Base-by-base conservation (phyloP, 495 filamentous ascomycete genomes). In the Lasiosphaeria ovina region DNA sequence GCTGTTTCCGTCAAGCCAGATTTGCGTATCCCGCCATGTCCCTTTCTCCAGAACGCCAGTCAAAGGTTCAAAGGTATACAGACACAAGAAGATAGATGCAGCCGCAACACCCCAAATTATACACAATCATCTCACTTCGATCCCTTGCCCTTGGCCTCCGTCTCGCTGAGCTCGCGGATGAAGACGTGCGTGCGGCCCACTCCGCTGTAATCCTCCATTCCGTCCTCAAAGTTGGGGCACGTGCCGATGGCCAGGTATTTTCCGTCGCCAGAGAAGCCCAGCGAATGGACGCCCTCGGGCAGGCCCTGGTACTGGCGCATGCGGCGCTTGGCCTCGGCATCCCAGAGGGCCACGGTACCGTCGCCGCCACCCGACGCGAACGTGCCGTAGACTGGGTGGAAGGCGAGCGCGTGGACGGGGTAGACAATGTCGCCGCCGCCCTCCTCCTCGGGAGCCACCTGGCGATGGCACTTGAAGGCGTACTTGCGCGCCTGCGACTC, bases 401-500 rank as follows among this genome's bases (percentile, higher is more conserved):
- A 98, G 0, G 91, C 84, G 0, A 98, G 82, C 11, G 93, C 88
- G 74, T 98, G 95, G 65, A 98, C 93, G 0, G 94, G 94, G 69
- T 94, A 98, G 7, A 98, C 91, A 9, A 97, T 81, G 70, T 98
- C 94, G 35, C 87, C 88, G 50, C 90, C 85, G 38, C 78, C 82
- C 2, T 75, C 72, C n/a, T 72, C 70, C 12, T 74, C 73, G 44
- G 70, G 66, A 31, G 68, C 69, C 2, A 77, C 75, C 72, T 94
- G 89, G 10, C 94, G 86, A 75, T 98, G 94, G 75, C 94, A 98
- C 72, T 98, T 98, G 81, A 98, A 98, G 9, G 94, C 94, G 78
- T 97, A 98, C 68, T 97, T 98, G 58, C 93, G 81, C 16, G 88
- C 88, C 73, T 97, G 91, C 4, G 89, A 92, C 67, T 89, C 86